Conservation (phyloP, 1,284 basidiomycete genomes). For the Rhodotorula sp. region DNA sequence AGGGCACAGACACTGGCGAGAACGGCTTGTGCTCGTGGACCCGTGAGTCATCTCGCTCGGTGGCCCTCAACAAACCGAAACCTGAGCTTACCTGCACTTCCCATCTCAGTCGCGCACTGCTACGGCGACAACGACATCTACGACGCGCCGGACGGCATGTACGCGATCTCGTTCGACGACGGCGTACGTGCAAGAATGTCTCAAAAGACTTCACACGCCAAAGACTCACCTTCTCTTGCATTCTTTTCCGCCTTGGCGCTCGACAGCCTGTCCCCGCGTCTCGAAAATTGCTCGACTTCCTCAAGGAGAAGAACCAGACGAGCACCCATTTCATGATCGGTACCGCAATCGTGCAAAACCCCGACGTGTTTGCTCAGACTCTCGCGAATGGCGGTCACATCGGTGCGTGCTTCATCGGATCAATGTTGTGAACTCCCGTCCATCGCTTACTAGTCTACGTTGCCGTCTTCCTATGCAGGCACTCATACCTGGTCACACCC, state of each 20-base stretch:
- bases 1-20: conserved; percentile 5
- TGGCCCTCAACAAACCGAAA: too few relatives aligned
- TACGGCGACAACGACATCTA: conserved; percentile 19
- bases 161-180: conserved; percentile 60
- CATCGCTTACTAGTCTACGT: too few relatives aligned
- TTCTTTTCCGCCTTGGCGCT: too few relatives aligned
- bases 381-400: conserved; percentile 31
- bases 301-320: conserved; percentile 59
- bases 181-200: conserved; percentile 57
- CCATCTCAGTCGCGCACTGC: conserved; percentile 9
- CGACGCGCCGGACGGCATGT: conserved; percentile 24
- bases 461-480: too few relatives aligned
- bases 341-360: conserved; percentile 62
- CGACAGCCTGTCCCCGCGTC: background rate
- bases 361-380: conserved; percentile 48
- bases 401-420: conserved; percentile 32
- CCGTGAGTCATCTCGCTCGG: background rate
- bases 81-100: background rate
- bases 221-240: too few relatives aligned
- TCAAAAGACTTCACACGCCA: too few relatives aligned
- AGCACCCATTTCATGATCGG: conserved; percentile 84
- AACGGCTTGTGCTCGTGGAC: conserved; percentile 28
- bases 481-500: conserved; percentile 52
- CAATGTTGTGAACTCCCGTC: background rate
- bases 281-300: conserved; percentile 57